Percentiles rank a stretch among this genome's conserved stretches.
phyloP scores from a whole-genome alignment of 306 rosid species.

The Lotus japonicus region DNA sequence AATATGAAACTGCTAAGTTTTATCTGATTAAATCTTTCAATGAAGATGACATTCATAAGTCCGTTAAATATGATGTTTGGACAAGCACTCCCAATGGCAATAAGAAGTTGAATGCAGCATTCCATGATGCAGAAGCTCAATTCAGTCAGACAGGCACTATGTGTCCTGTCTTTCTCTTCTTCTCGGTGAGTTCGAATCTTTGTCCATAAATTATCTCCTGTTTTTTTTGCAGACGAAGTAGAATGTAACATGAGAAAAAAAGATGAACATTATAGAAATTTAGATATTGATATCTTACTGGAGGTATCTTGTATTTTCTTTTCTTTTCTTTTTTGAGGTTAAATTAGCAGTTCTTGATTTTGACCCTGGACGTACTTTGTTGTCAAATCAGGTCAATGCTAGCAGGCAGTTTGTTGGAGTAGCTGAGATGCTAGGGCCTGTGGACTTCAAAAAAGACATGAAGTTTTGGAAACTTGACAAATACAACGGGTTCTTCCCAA shows the following conservation, averaged over 20 bases:
- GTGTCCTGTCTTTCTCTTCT: conserved; percentile 78
- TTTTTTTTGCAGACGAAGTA: background rate
- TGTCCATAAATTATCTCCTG: background rate
- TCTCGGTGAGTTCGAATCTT: conserved; percentile 58
- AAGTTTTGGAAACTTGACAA: conserved; percentile 70
- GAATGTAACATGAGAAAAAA: background rate
- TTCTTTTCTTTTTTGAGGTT: background rate
- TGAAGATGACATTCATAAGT: conserved; percentile 81
- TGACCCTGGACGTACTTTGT: background rate
- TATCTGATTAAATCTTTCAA: conserved; percentile 80
- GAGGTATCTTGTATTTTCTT: no score
- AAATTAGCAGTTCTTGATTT: no score
- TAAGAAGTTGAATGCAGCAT: conserved; percentile 60
- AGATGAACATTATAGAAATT: no score
- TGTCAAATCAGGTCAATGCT: conserved; percentile 57
- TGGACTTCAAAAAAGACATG: conserved; percentile 75
- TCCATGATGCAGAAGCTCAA: conserved; percentile 50
- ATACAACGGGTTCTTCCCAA: conserved; percentile 81
- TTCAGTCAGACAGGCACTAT: conserved; percentile 32
- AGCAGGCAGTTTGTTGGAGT: conserved; percentile 85
- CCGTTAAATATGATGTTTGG: conserved; percentile 78
- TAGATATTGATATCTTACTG: conserved; percentile 1
- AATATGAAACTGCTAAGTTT: conserved; percentile 57
- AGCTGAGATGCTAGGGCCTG: conserved; percentile 77
- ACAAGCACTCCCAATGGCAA: conserved; percentile 77